Evolutionary conservation across 2,329 filamentous ascomycete genomes (phyloP).

Genomic region (Aureobasidium namibiae): DNA sequence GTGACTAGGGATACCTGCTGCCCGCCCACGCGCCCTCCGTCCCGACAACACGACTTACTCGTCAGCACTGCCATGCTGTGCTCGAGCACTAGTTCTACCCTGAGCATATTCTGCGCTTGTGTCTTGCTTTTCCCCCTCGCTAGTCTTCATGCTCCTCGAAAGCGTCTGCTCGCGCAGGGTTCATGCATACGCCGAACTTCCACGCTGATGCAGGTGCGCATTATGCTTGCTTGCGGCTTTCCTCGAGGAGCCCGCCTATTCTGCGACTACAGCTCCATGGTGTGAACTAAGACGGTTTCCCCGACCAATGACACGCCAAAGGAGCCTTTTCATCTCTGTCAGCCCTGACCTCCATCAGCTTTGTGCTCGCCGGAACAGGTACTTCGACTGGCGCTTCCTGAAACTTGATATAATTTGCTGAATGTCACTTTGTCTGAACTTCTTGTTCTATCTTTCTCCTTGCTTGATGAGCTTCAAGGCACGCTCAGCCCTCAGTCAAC

Average conservation of each 20-base stretch:
- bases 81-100: neutral
- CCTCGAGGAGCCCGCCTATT: neutral
- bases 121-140: neutral
- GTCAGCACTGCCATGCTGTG: slow-evolving; percentile 5
- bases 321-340: neutral
- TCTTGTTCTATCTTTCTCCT: neutral
- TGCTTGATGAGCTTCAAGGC: neutral
- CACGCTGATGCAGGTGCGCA: neutral
- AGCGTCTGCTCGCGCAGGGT: neutral
- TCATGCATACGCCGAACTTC: slow-evolving; percentile 2
- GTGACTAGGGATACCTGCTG: neutral
- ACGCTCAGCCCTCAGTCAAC: neutral
- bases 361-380: neutral
- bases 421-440: neutral
- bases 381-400: slow-evolving; percentile 5
- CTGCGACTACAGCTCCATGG: neutral
- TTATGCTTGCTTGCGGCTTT: neutral
- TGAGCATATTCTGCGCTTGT: neutral
- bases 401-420: neutral
- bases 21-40: neutral
- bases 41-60: neutral
- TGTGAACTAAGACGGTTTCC: slow-evolving; percentile 9
- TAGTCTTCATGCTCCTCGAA: neutral
- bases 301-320: slow-evolving; percentile 1
- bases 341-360: slow-evolving; percentile 3